Evolutionary conservation across 2,329 filamentous ascomycete genomes (phyloP).

Genomic region (Amesomyces nigricolor): DNA sequence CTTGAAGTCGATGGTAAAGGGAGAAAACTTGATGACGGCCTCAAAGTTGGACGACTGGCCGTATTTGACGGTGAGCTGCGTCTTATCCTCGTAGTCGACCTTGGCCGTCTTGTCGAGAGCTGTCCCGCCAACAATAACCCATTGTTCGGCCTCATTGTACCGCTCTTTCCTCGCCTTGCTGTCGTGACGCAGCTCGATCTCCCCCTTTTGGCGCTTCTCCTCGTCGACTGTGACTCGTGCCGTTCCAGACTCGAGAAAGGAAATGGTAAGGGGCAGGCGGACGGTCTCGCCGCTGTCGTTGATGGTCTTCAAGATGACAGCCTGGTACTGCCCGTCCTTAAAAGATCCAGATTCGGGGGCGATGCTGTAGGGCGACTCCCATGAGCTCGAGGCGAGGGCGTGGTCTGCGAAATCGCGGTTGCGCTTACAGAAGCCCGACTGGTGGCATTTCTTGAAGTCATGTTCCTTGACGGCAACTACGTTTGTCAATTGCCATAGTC

Average conservation of each 20-base stretch:
- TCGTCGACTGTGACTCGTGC: slow-evolving; percentile 88
- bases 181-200: slow-evolving; percentile 79
- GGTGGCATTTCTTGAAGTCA: slow-evolving; percentile 93
- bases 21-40: slow-evolving; percentile 74
- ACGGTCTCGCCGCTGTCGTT: slow-evolving; percentile 61
- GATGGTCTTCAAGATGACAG: slow-evolving; percentile 74
- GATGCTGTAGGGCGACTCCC: slow-evolving; percentile 77
- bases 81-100: slow-evolving; percentile 58
- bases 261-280: slow-evolving; percentile 74
- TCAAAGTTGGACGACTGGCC: slow-evolving; percentile 72
- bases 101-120: slow-evolving; percentile 66
- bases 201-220: slow-evolving; percentile 79
- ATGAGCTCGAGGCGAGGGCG: slow-evolving; percentile 59
- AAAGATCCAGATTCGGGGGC: slow-evolving; percentile 66
- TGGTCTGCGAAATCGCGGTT: slow-evolving; percentile 86
- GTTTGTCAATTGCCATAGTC: background rate
- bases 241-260: slow-evolving; percentile 84
- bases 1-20: slow-evolving; percentile 82
- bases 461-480: slow-evolving; percentile 84
- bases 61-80: slow-evolving; percentile 70
- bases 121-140: slow-evolving; percentile 78
- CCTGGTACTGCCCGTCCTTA: slow-evolving; percentile 73
- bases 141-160: slow-evolving; percentile 86
- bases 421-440: slow-evolving; percentile 95
- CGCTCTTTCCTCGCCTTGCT: slow-evolving; percentile 84